Evolutionary conservation across 768 basidiomycete genomes (phyloP), one percentile per base, ranked within the genome.

Genomic region (Suillus subaureus): DNA sequence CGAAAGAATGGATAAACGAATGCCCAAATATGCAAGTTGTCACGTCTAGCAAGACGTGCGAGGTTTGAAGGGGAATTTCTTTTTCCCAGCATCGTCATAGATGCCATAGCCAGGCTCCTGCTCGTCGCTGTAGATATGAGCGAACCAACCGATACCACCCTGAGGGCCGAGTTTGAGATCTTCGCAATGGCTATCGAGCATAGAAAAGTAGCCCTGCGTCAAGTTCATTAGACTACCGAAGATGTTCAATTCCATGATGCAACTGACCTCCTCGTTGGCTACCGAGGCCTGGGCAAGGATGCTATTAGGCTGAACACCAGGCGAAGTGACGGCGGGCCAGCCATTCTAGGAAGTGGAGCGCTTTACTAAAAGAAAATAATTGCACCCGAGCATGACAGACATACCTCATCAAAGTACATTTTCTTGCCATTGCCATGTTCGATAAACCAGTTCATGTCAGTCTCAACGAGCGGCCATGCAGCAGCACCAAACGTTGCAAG

Each of bases 71-170:
- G 79, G 75, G 71, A 92, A 90, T 77, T 92, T 91, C 67, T 82
- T 68, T 26, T 73, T 70, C 26, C 86, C 85, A 37, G 78, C 74
- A 0, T 49, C 67, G 39, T 82, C 75, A 70, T 89, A 89, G 61
- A 92, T 84, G 7, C 91, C 91, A 70, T 93, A 93, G 13, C 91
- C 91, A 21, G 88, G 86, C 61, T 82, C 83, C 74, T 86, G 83
- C 66, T 75, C 66, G 70, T 92, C 92, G 2, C 87, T 86, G 71
- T 92, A 92, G 62, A 92, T 87, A 72, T 93, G 92, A 33, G 89
- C 89, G 70, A 93, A 93, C 92, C 91, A 93, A 13, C 91, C 90
- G 42, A 92, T 78, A 28, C 90, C 90, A 26, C 90, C 90, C 3
- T 83, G 84, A 35, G 76, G 67, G 31, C 84, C 84, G 0, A 28